Evolutionary conservation across 1,284 basidiomycete genomes (phyloP), one percentile per base, ranked within the genome.

Genomic region (Boletus semigastroideus): DNA sequence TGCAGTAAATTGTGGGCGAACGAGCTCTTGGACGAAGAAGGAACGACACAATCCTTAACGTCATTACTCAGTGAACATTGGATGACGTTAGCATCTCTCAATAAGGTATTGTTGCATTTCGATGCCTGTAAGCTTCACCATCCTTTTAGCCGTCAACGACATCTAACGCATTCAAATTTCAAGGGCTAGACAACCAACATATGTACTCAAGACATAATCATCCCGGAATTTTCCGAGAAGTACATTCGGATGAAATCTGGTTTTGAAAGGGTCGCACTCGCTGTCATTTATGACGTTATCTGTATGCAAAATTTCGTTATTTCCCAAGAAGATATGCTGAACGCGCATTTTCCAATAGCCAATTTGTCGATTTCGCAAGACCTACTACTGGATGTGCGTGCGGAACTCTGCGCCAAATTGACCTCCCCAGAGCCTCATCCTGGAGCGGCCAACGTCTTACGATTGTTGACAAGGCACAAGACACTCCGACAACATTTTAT

Each of bases 41-140:
- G 4, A 20, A 51, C 22, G 5, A 41, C 7, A 2, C 19, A 7
- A 6, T 43, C 44, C 4, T 31, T 58, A 19, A n/a, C 9, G 8
- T 17, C 14, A 9, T 10, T 58, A 5, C 8, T 31, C 2, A 37
- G n/a, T 14, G 34, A 58, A 22, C 42, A 12, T 11, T 6, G 7
- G 8, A 34, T 13, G 45, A 19, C 46, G 2, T 2, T 51, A 2
- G 9, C n/a, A n/a, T 51, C 1, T 16, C 39, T 48, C 1, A 28
- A 36, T 11, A 37, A 36, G 7, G 46, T 55, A 16, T 13, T 58
- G 13, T 34, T 33, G 22, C 53, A 55, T 33, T 46, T 58, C 25
- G 25, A 43, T 31, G 38, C 19, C 9, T 10, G 56, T 56, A 42
- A 13, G 56, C 17, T 34, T 4, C 6, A 34, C 13, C 13, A 3